phyloP scores from a whole-genome alignment of 2,329 filamentous ascomycete genomes.

The Atkinsonella texensis region DNA sequence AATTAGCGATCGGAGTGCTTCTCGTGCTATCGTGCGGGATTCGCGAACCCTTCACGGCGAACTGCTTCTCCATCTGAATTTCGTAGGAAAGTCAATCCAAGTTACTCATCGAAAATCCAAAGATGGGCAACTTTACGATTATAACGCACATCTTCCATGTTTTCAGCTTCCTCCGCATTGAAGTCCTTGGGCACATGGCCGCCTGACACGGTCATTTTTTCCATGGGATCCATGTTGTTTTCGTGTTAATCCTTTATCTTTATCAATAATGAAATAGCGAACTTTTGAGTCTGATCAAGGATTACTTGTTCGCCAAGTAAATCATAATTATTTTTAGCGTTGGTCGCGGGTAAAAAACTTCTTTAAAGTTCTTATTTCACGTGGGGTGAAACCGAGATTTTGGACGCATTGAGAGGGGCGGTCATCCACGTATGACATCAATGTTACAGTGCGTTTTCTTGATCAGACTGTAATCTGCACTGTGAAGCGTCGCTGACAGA shows the following conservation, averaged over 20 bases:
- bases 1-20: background rate
- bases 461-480: background rate
- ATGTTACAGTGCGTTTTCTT: background rate
- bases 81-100: background rate
- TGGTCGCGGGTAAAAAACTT: background rate
- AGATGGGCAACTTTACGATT: background rate
- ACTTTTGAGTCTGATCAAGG: too few relatives aligned
- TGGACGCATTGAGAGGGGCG: slow-evolving; percentile 1
- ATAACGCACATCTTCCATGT: slow-evolving; percentile 42
- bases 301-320: too few relatives aligned
- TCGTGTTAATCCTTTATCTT: too few relatives aligned
- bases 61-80: slow-evolving; percentile 90
- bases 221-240: slow-evolving; percentile 26
- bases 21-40: background rate
- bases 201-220: slow-evolving; percentile 21
- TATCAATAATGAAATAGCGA: too few relatives aligned
- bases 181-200: slow-evolving; percentile 40
- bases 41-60: slow-evolving; percentile 79
- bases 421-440: background rate
- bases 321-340: background rate
- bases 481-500: background rate
- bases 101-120: background rate
- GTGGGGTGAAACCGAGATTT: background rate
- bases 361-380: background rate
- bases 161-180: slow-evolving; percentile 43